A percentile compares a stretch with the other conserved stretches of the same genome.
These are phyloP conservation scores for Carnegiea gigantea DNA, from an alignment of 179 eudicot species.

Conservation along the genomic window DNA sequence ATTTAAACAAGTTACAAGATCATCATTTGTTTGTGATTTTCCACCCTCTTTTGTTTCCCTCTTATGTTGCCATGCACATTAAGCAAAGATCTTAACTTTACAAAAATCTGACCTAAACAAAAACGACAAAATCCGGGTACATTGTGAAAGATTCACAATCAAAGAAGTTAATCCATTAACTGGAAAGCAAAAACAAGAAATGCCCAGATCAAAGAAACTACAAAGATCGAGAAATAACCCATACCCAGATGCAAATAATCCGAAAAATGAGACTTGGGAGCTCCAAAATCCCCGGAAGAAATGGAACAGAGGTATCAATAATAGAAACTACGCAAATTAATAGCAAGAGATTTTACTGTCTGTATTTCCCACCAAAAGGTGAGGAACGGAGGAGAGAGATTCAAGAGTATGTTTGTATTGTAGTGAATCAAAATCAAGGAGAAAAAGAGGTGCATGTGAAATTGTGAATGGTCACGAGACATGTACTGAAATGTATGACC, in stretches of 20 bases:
- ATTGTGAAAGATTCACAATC: not conserved
- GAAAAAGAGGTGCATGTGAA: not conserved
- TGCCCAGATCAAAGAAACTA: constrained; percentile 20
- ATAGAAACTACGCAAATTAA: not conserved
- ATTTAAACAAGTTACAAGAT: constrained; percentile 12
- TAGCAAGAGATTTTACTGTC: not conserved
- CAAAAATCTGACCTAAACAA: not conserved
- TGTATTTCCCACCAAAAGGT: not conserved
- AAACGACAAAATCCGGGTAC: not conserved
- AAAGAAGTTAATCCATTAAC: constrained; percentile 8
- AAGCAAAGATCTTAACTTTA: constrained; percentile 21
- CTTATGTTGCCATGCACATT: not conserved
- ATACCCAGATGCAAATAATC: constrained; percentile 18
- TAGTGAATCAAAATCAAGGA: not conserved
- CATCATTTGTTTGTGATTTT: not conserved
- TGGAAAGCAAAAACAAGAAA: constrained; percentile 11
- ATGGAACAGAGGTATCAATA: not conserved
- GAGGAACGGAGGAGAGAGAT: not conserved
- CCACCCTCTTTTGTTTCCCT: not conserved
- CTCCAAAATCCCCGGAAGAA: constrained; percentile 5
- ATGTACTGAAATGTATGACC: not conserved
- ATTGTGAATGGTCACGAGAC: constrained; percentile 15
- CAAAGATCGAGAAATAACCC: not conserved
- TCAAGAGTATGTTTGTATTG: not conserved
- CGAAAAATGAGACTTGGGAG: not conserved